Evolutionary conservation across 768 basidiomycete species (phyloP).

Genomic region (Kwoniella pini): DNA sequence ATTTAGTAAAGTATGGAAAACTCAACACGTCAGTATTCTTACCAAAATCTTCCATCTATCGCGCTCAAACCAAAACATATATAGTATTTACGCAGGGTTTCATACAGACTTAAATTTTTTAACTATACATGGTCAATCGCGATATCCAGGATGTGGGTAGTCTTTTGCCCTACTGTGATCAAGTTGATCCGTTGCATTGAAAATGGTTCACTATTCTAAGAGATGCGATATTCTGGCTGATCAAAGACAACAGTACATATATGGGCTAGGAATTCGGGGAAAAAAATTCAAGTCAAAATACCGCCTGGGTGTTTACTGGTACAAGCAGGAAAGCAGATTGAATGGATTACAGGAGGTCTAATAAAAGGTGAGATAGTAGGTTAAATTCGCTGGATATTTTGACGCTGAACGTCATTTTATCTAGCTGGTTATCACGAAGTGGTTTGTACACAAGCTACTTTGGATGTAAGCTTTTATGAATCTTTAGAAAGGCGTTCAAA

Average conservation of each 20-base stretch:
- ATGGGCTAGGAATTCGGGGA: constrained; percentile 92
- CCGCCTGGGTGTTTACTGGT: constrained; percentile 82
- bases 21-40: no score
- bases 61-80: no score
- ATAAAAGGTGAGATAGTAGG: constrained; percentile 60
- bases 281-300: constrained; percentile 82
- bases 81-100: constrained; percentile 86
- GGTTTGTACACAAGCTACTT: constrained; percentile 77
- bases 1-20: constrained; percentile 72
- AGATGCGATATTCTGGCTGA: no score
- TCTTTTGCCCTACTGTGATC: no score
- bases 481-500: no score
- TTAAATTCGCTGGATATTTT: neutral
- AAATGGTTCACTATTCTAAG: no score
- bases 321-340: constrained; percentile 94
- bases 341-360: constrained; percentile 70
- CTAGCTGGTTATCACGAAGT: constrained; percentile 90
- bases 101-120: constrained; percentile 93
- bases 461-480: constrained; percentile 68
- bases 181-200: no score
- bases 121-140: constrained; percentile 53
- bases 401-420: neutral
- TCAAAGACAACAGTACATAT: constrained; percentile 87
- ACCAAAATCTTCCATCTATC: no score
- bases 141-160: constrained; percentile 45